Percentiles rank a stretch among this genome's conserved stretches.
phyloP scores from a whole-genome alignment of 805 yeast genomes.

The Saturnispora halmiae region DNA sequence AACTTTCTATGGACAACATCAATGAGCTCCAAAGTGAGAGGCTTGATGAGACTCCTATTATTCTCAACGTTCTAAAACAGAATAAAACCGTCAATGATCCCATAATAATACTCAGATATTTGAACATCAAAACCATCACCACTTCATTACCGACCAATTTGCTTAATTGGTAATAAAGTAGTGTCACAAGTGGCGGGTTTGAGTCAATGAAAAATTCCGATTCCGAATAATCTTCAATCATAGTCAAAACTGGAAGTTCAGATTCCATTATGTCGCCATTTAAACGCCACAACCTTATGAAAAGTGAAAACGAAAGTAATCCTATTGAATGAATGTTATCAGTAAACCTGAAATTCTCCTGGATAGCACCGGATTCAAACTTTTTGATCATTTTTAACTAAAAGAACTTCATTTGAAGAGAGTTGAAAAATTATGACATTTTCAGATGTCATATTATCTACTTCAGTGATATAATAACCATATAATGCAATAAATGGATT shows the following conservation, averaged over 20 bases:
- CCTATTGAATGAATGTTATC: too few relatives aligned
- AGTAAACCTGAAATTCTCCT: too few relatives aligned
- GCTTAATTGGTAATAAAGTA: conserved; percentile 58
- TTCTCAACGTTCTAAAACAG: conserved; percentile 46
- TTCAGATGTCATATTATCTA: too few relatives aligned
- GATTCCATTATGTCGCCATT: not conserved
- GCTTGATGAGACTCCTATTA: conserved; percentile 42
- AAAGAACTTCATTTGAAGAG: too few relatives aligned
- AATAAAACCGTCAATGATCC: conserved; percentile 47
- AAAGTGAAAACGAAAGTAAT: too few relatives aligned
- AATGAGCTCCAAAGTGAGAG: conserved; percentile 44
- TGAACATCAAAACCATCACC: conserved; percentile 49
- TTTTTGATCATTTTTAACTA: too few relatives aligned
- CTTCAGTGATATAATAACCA: too few relatives aligned
- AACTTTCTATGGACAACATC: conserved; percentile 53
- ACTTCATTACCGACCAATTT: conserved; percentile 38
- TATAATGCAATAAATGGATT: too few relatives aligned
- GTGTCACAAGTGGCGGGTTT: conserved; percentile 73
- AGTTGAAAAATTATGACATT: too few relatives aligned
- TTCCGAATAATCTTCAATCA: conserved; percentile 41
- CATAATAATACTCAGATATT: conserved; percentile 46
- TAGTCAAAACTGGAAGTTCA: not conserved
- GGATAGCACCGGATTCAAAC: too few relatives aligned
- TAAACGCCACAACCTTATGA: not conserved
- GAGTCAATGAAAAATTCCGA: conserved; percentile 64